Base-by-base conservation (phyloP, 78 protist species). In the Dictyostelium purpureum region DNA sequence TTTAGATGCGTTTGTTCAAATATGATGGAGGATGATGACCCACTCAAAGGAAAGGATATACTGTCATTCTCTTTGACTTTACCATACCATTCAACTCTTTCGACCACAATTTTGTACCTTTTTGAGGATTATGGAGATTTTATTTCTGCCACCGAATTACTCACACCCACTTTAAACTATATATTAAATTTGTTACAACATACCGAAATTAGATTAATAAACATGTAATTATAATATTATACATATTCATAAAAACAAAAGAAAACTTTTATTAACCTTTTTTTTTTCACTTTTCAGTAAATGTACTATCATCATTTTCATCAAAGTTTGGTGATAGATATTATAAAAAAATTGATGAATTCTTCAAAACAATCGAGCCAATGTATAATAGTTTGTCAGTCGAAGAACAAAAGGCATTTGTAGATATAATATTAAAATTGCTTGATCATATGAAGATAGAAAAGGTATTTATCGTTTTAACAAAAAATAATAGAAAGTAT, bases 301-400 rank as follows among this genome's bases (percentile, higher is more conserved):
- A 40, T 28, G 56, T 57, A 59, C 43, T 82, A 82, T 43, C 26
- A 7, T 26, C 4, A n/a, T 85, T 31, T 59, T 26, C 81, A 71
- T 43, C 52, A 14, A 59, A 56, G 9, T 85, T 71, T 85, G 77
- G 82, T 38, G 92, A 85, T 73, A 66, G 65, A 56, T n/a, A 73
- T 19, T 73, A 73, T 52, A 43, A 35, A 24, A 51, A 73, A 19
- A 65, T 59, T n/a, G 92, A 85, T 7, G 45, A 12, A 33, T 37
- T 59, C 0, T 21, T 73, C 11, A 59, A 18, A 40, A 12, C 65
- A 33, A 37, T 54, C 2, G 92, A 85, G 40, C 47, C 70, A 14
- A 38, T 33, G 6, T 57, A 31, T 80, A 40, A 19, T 52, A 18
- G 16, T 21, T 52, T 67, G 26, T 43, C 67, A 16, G 26, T 45